Conservation (phyloP, 352 stramenopile species). For the Phytophthora fragariaefolia region DNA sequence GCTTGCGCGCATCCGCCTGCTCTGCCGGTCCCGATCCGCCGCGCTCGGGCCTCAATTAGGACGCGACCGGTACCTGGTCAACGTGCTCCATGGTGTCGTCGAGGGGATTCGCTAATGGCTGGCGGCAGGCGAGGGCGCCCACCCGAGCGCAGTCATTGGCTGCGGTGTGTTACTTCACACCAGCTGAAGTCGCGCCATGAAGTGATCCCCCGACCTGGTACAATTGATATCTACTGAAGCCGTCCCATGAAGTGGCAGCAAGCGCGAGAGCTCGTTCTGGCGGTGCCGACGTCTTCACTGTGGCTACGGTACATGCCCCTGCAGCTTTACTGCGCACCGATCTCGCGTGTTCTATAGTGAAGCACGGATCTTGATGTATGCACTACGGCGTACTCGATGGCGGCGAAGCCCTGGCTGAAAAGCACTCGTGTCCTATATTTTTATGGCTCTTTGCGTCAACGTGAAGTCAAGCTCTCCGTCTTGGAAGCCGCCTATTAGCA, state of each 20-base stretch:
- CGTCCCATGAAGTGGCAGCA: not conserved
- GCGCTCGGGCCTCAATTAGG: not conserved
- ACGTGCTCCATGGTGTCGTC: constrained; percentile 83
- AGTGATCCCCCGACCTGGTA: not conserved
- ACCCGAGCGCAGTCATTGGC: constrained; percentile 14
- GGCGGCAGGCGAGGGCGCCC: not conserved
- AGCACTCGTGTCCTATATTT: constrained; percentile 37
- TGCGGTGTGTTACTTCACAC: constrained; percentile 31
- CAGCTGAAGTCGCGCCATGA: constrained; percentile 12
- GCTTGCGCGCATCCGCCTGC: too few species aligned
- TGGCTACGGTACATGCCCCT: too few species aligned
- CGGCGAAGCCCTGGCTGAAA: constrained; percentile 3
- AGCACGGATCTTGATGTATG: too few species aligned
- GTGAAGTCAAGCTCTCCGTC: constrained; percentile 19
- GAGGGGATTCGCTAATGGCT: constrained; percentile 46
- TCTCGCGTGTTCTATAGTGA: not conserved
- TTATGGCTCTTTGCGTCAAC: constrained; percentile 31
- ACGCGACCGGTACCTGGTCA: constrained; percentile 68
- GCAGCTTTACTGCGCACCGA: not conserved
- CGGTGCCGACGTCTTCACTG: too few species aligned
- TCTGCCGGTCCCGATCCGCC: not conserved
- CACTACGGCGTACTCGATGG: not conserved
- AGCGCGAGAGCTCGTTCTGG: not conserved
- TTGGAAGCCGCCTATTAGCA: not conserved
- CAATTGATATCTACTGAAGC: not conserved